Percentiles rank a stretch among this genome's conserved stretches.
Conservation (phyloP, 2,329 filamentous ascomycete species). For the Fusarium nisikadoi region DNA sequence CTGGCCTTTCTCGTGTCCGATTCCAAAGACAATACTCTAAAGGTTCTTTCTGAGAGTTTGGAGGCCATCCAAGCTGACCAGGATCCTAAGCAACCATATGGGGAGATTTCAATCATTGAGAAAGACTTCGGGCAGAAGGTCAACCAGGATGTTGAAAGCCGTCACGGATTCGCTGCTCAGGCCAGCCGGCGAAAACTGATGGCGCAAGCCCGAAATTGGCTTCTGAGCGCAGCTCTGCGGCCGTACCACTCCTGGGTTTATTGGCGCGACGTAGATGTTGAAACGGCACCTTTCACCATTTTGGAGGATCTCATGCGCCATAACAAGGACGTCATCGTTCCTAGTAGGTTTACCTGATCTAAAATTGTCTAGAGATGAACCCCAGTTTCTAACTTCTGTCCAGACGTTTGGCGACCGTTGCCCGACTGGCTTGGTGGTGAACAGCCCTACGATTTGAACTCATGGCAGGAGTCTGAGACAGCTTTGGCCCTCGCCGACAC, state of each 20-base stretch:
- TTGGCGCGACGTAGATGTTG: slow-evolving; percentile 98
- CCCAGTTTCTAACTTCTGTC: slow-evolving; percentile 40
- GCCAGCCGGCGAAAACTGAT: slow-evolving; percentile 94
- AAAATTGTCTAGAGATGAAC: not conserved
- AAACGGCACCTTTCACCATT: slow-evolving; percentile 96
- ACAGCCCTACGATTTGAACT: slow-evolving; percentile 98
- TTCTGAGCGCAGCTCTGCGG: slow-evolving; percentile 89
- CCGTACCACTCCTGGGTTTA: slow-evolving; percentile 99
- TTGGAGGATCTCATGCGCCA: slow-evolving; percentile 98
- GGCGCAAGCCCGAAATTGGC: slow-evolving; percentile 97
- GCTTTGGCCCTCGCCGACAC: slow-evolving; percentile 93
- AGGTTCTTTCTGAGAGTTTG: slow-evolving; percentile 78
- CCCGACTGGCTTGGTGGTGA: slow-evolving; percentile 99
- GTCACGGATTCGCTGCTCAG: slow-evolving; percentile 96
- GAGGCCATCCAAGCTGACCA: slow-evolving; percentile 82
- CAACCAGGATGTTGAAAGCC: slow-evolving; percentile 95
- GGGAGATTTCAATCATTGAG: slow-evolving; percentile 96
- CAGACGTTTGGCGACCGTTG: slow-evolving; percentile 97
- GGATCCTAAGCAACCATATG: slow-evolving; percentile 84
- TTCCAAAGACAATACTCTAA: slow-evolving; percentile 90
- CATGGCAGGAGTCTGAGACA: slow-evolving; percentile 99
- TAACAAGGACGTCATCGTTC: slow-evolving; percentile 98
- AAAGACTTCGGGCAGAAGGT: slow-evolving; percentile 99
- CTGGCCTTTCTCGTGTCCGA: slow-evolving; percentile 97
- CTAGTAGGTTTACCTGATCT: slow-evolving; percentile 73